Base-by-base conservation (phyloP, 345 rosid species). In the Theobroma cacao region DNA sequence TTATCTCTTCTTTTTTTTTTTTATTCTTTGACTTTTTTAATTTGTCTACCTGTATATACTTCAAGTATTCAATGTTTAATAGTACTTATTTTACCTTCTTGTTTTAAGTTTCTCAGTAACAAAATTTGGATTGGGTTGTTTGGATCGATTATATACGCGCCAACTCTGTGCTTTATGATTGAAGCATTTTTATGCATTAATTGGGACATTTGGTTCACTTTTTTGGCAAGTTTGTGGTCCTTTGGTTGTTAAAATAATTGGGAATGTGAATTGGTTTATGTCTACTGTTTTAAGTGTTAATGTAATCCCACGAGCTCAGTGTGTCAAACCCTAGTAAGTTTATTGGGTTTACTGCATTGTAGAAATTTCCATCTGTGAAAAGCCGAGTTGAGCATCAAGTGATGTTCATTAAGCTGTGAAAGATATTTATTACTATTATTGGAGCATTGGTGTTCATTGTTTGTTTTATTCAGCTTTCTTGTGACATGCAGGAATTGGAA, bases 401-500 rank as follows among this genome's bases (percentile, higher is more conserved):
- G 48, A 47, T 33, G 26, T 47, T 47, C 24, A 13, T 75, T 61
- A 61, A 18, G 45, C n/a, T 26, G 15, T 45, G 24, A 61, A 48
- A 47, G 38, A 31, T 75, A 13, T 18, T 63, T n/a, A 1, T 61
- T 64, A 30, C 11, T 45, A 0, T 62, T 60, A 1, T 5, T 31
- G 30, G n/a, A 71, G 55, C 45, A 26, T 58, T 31, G 12, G 10
- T 41, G 15, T 61, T 56, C n/a, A 47, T 61, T 31, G 48, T 53
- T 78, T 72, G 24, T 24, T 50, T 73, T 63, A 34, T 67, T 77
- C 52, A 67, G 30, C 15, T 67, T 36, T 68, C 15, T 52, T 69
- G 41, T 76, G 47, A 24, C 53, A 34, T 38, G 40, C 81, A 92
- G 98, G 93, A 88, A n/a, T 50, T 90, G 86, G 94, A 90, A 53